Evolutionary conservation across 2,329 filamentous ascomycete species (phyloP), one percentile per base, ranked within the genome.

Genomic region (Alternaria incomplexa): DNA sequence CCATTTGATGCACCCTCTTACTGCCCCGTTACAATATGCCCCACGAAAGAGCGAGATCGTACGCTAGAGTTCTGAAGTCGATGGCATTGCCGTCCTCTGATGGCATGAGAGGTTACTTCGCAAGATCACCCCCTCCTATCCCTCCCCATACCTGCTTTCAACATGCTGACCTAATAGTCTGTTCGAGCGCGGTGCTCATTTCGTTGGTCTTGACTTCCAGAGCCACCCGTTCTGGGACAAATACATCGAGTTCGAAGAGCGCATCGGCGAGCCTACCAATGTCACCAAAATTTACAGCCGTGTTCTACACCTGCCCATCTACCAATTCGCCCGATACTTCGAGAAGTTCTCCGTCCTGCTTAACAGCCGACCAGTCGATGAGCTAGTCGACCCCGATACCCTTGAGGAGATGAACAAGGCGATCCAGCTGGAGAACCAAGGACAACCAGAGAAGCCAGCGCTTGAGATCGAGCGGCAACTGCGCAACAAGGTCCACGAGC

Each of bases 191-290:
- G 96, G 91, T 66, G 92, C 93, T 26, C 87, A 87, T 28, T 90
- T 88, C 73, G 93, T 97, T 44, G 96, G 96, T 15, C 86, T 98
- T 17, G 96, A 99, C 81, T 99, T 97, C 77, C 86, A 97, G 28
- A 91, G 94, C 3, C 93, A 97, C 77, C 93, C 93, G 1, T 97
- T 99, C 83, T 99, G 96, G 96, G 96, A 99, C 81, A 98, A 97
- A 82, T 99, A 97, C 76, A 89, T 99, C 67, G 96, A 98, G 78
- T 98, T 96, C 74, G 96, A 98, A 79, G 94, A 97, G 78, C 91
- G 94, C 2, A 85, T 95, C 65, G 71, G 75, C 48, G 73, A 76
- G 32, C 66, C 69, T 8, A 63, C 69, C 67, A 93, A 89, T 73
- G 92, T 97, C 58, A 97, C 96, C 72, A 89, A 88, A 44, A 93